A percentile compares a stretch with the other conserved stretches of the same genome.
Conservation (phyloP, 345 rosid genomes). For the Melaleuca quinquenervia region DNA sequence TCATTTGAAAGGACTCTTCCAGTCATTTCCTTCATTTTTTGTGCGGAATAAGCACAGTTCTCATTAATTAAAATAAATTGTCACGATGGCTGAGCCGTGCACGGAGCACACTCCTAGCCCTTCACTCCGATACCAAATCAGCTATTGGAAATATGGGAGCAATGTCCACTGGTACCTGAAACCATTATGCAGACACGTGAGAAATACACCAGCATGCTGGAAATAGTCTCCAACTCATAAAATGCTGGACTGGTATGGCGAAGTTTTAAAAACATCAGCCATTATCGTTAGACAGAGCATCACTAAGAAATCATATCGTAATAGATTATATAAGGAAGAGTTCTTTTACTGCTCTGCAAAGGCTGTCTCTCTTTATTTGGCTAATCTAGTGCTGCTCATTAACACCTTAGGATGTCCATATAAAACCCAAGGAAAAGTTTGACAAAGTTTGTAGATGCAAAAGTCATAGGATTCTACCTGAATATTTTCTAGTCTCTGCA, state of each 20-base stretch:
- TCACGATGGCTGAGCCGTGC: neutral
- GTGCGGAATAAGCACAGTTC: neutral
- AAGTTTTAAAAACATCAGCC: too few relatives aligned
- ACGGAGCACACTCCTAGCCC: neutral
- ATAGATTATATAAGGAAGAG: neutral
- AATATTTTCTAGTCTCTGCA: constrained; percentile 48
- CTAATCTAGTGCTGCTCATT: neutral
- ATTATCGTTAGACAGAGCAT: too few relatives aligned
- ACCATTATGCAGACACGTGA: neutral
- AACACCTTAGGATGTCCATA: neutral
- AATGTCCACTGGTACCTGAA: constrained; percentile 80
- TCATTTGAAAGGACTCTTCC: neutral
- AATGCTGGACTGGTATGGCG: neutral
- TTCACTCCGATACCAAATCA: constrained; percentile 16
- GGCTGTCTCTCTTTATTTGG: neutral
- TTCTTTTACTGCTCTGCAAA: neutral
- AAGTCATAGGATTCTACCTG: constrained; percentile 28
- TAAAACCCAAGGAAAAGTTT: neutral
- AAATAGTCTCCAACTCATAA: neutral
- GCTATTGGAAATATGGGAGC: constrained; percentile 57
- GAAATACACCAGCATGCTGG: neutral
- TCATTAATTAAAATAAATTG: neutral
- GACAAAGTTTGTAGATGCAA: neutral
- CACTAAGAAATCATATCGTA: too few relatives aligned
- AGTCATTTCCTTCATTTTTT: neutral